Base-by-base conservation (phyloP, 306 rosid species). In the Pueraria montana region DNA sequence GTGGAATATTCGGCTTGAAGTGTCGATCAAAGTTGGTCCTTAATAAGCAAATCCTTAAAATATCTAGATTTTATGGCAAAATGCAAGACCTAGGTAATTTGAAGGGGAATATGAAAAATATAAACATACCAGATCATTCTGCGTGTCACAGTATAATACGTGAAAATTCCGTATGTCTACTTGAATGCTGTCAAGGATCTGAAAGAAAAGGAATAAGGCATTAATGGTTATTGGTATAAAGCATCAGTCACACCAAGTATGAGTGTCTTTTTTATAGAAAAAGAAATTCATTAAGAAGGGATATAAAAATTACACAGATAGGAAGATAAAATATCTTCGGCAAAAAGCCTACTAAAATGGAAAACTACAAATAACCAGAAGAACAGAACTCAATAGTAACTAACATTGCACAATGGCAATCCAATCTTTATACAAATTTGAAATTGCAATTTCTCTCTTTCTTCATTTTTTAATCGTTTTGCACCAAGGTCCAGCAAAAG, bases 101-200 rank as follows among this genome's bases (percentile, higher is more conserved):
- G 58, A 74, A 63, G 34, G 42, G 36, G 65, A 43, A 30, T 17
- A 23, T 36, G 14, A n/a, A 59, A 24, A 20, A 59, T 42, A 70
- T 42, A 26, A 74, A 76, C 21, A 85, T 64, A 95, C 99, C 74
- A 80, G 77, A 80, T 86, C 93, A 75, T 80, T 87, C 74, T 77
- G 89, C 36, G 23, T 69, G 74, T 96, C 97, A 76, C 65, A 83
- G 84, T 88, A 92, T 84, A 90, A 48, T 69, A 96, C 76, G 63
- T 96, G 97, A 86, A 96, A 88, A 77, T 89, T 90, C 73, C 93
- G 85, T 56, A 96, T 88, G 80, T 94, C 91, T 69, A 96, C 94
- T 91, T 93, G 97, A 80, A 96, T 96, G 92, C 88, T 93, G 88
- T 96, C 99, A 86, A 96, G 88, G 86, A 91, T 86, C 97, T 96